Conservation (phyloP, 345 rosid genomes). For the Populus nigra region DNA sequence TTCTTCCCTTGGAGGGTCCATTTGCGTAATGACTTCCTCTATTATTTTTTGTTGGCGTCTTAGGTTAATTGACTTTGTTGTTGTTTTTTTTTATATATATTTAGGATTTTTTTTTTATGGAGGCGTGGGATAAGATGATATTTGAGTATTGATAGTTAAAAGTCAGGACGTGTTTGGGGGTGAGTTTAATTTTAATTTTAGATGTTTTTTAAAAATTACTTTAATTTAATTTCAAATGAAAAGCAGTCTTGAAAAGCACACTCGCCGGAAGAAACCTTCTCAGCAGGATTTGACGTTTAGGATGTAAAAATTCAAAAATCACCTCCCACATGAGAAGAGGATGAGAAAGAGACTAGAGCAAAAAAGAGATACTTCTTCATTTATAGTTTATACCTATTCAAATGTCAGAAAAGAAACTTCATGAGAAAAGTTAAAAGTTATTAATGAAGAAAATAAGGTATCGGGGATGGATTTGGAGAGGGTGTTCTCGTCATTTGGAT, state of each 20-base stretch:
- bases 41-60: not conserved
- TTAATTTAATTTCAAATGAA: no score
- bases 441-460: not conserved
- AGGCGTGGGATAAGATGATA: not conserved
- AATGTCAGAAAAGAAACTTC: no score
- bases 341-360: not conserved
- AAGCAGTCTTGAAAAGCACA: no score
- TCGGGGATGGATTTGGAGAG: not conserved
- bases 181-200: fast-evolving
- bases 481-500: not conserved
- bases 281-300: no score
- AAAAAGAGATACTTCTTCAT: not conserved
- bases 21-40: not conserved
- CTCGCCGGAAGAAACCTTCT: not conserved
- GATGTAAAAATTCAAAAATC: not conserved
- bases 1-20: constrained; percentile 2
- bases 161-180: no score
- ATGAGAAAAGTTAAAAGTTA: no score
- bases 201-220: no score
- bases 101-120: no score
- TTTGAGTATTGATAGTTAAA: not conserved
- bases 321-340: no score
- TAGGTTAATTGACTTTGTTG: no score
- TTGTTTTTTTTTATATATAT: no score
- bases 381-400: not conserved